Percentiles rank a stretch among this genome's conserved stretches.
Conservation (phyloP, 2,329 filamentous ascomycete species). For the Trichoderma sp. region DNA sequence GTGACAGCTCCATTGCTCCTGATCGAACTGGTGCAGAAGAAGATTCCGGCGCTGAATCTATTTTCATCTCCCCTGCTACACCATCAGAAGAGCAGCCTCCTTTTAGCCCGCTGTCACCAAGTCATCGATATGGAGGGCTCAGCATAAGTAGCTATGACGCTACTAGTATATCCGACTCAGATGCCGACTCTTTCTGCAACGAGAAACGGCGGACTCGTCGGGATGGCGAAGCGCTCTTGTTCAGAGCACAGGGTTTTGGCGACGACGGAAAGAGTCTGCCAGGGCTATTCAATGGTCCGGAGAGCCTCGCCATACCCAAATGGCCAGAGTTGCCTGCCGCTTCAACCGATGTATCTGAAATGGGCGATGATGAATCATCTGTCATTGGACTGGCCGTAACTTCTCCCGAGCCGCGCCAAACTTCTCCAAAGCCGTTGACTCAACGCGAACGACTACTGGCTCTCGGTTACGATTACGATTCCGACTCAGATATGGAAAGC, state of each 20-base stretch:
- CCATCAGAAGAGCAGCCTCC: slow-evolving; percentile 9
- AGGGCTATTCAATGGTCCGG: slow-evolving; percentile 32
- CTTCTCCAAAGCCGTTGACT: slow-evolving; percentile 26
- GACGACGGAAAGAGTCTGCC: slow-evolving; percentile 41
- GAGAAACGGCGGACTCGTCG: slow-evolving; percentile 31
- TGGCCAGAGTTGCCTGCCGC: slow-evolving; percentile 3
- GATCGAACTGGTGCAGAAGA: slow-evolving; percentile 10
- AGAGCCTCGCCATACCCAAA: slow-evolving; percentile 10
- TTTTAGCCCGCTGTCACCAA: neutral
- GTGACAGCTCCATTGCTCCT: slow-evolving; percentile 22
- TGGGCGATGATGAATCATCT: slow-evolving; percentile 18
- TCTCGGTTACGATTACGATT: slow-evolving; percentile 36
- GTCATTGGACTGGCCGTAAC: slow-evolving; percentile 11
- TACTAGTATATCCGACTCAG: slow-evolving; percentile 32
- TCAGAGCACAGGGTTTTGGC: slow-evolving; percentile 44
- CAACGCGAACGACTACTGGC: slow-evolving; percentile 34
- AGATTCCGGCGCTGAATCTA: slow-evolving; percentile 27
- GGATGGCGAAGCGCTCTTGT: slow-evolving; percentile 45
- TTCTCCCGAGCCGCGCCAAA: neutral
- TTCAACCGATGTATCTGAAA: slow-evolving; percentile 21
- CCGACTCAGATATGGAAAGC: slow-evolving; percentile 30
- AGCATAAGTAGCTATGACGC: slow-evolving; percentile 27
- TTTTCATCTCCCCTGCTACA: slow-evolving; percentile 27
- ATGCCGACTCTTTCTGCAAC: slow-evolving; percentile 42
- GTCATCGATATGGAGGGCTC: slow-evolving; percentile 3